Conservation (phyloP, 2,329 filamentous ascomycete genomes). For the Gaeumannomyces tritici region DNA sequence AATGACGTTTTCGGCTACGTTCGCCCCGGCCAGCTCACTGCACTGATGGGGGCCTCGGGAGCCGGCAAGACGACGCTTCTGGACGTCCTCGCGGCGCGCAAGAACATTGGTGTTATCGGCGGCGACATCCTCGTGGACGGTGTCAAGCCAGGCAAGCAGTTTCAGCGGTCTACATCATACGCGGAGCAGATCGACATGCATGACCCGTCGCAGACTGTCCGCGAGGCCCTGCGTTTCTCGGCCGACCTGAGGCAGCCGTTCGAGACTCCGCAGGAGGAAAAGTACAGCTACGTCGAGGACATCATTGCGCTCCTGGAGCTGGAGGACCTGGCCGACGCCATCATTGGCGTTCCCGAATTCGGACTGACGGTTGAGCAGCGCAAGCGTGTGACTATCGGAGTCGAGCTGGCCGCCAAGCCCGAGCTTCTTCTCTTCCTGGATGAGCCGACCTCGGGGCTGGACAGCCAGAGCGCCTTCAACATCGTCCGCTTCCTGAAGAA, state of each 20-base stretch:
- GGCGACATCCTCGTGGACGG: constrained; percentile 51
- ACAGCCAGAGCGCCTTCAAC: constrained; percentile 64
- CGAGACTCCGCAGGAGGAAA: constrained; percentile 42
- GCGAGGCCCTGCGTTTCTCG: constrained; percentile 54
- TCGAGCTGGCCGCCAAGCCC: constrained; percentile 78
- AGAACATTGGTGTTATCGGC: constrained; percentile 50
- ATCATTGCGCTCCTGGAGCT: constrained; percentile 47
- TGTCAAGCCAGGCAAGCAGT: constrained; percentile 44
- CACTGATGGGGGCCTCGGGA: constrained; percentile 75
- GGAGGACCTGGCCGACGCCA: constrained; percentile 47
- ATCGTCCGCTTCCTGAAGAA: constrained; percentile 72
- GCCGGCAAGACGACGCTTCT: constrained; percentile 81
- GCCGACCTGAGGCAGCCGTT: constrained; percentile 49
- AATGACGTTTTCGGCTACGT: constrained; percentile 57
- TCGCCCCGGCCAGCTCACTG: constrained; percentile 64
- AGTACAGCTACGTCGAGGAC: constrained; percentile 51
- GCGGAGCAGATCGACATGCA: constrained; percentile 55
- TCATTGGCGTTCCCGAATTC: constrained; percentile 53
- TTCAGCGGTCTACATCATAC: constrained; percentile 53
- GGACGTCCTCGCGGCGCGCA: constrained; percentile 58
- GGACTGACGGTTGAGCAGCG: constrained; percentile 59
- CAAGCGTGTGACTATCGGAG: constrained; percentile 80
- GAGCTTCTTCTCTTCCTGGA: constrained; percentile 69
- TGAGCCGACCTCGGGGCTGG: constrained; percentile 68
- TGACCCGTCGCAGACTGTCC: constrained; percentile 51